Percentiles rank a stretch among this genome's conserved stretches.
Evolutionary conservation across 257 asterid genomes (phyloP).

Genomic region (Gynochthodes officinalis): DNA sequence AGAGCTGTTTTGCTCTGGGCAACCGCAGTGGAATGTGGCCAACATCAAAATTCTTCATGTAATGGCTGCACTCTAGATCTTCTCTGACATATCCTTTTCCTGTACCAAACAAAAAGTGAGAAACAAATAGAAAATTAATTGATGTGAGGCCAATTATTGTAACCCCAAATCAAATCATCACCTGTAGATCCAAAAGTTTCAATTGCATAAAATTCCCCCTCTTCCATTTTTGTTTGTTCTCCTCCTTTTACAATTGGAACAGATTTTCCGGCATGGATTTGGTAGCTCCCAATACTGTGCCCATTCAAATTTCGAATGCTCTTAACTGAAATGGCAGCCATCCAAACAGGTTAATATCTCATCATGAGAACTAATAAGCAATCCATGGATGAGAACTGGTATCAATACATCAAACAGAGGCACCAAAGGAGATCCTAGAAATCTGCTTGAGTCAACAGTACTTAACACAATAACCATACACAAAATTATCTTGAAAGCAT

Average conservation of each 20-base stretch:
- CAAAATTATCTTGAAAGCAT: not conserved
- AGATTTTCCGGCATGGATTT: slow-evolving; percentile 98
- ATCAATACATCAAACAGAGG: not conserved
- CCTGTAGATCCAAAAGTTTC: slow-evolving; percentile 99
- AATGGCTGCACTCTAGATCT: slow-evolving; percentile 97
- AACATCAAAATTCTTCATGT: slow-evolving; percentile 94
- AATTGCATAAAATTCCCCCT: slow-evolving; percentile 97
- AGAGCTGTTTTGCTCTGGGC: slow-evolving; percentile 86
- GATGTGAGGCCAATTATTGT: not conserved
- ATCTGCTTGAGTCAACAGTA: not conserved
- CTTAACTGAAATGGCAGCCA: slow-evolving; percentile 61
- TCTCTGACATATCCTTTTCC: slow-evolving; percentile 97
- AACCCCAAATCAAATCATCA: slow-evolving; percentile 15
- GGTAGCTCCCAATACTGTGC: slow-evolving; percentile 88
- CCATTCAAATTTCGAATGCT: slow-evolving; percentile 95
- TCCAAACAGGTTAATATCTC: slow-evolving; percentile 2
- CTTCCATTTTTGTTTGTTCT: slow-evolving; percentile 98
- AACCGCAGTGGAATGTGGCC: slow-evolving; percentile 89
- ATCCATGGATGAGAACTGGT: not conserved
- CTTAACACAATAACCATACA: not conserved
- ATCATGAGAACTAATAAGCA: not conserved
- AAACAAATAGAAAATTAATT: not conserved
- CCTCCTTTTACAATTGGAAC: slow-evolving; percentile 99
- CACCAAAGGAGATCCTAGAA: not conserved
- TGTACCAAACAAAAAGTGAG: slow-evolving; percentile 25